Conservation (phyloP, 129 eudicot species). For the Escallonia rubra region DNA sequence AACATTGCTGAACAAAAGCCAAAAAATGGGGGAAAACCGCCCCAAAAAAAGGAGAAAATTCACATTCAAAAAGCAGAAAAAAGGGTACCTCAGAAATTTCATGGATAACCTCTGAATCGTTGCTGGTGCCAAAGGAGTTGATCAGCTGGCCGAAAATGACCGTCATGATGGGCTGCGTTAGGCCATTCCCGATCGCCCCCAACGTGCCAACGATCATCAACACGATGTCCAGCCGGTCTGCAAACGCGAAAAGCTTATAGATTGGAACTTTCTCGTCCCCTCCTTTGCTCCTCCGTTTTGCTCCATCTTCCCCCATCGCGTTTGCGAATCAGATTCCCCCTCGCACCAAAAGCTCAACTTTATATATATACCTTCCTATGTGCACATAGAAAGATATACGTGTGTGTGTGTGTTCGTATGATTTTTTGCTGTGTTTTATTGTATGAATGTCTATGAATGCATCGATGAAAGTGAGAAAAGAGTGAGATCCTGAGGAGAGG, state of each 20-base stretch:
- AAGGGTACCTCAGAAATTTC: conserved; percentile 39
- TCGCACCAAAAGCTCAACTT: no score
- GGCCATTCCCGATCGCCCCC: conserved; percentile 30
- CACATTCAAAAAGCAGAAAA: background rate
- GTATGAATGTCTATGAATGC: no score
- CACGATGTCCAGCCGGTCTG: conserved; percentile 29
- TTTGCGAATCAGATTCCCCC: no score
- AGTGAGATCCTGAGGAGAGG: no score
- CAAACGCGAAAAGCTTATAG: conserved; percentile 33
- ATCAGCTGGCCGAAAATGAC: conserved; percentile 35
- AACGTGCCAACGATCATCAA: conserved; percentile 29
- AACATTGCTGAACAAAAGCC: background rate
- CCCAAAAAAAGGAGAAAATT: no score
- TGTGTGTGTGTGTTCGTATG: background rate
- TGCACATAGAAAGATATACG: background rate
- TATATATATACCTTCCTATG: no score
- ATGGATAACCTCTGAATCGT: conserved; percentile 18
- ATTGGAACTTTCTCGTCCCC: conserved; percentile 26
- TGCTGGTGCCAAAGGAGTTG: conserved; percentile 38
- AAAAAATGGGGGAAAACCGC: no score
- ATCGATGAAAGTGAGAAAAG: no score
- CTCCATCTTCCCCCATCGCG: background rate
- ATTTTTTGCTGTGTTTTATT: no score
- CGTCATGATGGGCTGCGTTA: conserved; percentile 42
- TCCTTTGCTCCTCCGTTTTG: background rate